A percentile compares a stretch with the other conserved stretches of the same genome.
Evolutionary conservation across 805 yeast genomes (phyloP).

Genomic region (Yarrowia sp.): DNA sequence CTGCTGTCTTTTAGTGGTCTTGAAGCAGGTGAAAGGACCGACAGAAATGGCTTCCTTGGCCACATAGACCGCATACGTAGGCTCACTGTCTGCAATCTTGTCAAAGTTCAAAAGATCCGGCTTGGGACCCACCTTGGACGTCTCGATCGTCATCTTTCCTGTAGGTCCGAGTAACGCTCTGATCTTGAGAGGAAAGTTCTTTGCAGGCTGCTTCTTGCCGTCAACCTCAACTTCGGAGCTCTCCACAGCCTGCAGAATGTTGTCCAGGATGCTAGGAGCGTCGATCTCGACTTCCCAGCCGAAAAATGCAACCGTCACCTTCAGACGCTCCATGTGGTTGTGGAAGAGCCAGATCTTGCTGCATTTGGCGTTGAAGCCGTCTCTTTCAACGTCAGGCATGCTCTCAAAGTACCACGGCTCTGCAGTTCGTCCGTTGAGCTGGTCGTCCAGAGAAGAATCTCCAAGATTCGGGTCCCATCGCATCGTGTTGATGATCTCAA

Average conservation of each 20-base stretch:
- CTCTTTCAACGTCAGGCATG: not conserved
- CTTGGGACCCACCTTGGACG: not conserved
- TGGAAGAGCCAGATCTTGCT: slow-evolving; percentile 2
- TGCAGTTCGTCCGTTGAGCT: not conserved
- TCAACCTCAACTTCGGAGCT: not conserved
- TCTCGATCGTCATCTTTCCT: slow-evolving; percentile 1
- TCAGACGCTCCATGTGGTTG: slow-evolving; percentile 20
- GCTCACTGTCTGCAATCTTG: not conserved
- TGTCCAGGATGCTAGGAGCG: not conserved
- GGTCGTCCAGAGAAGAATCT: not conserved
- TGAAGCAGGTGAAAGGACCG: slow-evolving; percentile 19
- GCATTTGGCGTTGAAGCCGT: not conserved
- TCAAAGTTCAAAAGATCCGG: slow-evolving; percentile 10
- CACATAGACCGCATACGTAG: not conserved
- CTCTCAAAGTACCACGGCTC: slow-evolving; percentile 3
- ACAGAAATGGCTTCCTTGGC: not conserved
- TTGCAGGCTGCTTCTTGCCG: not conserved
- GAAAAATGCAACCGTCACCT: not conserved
- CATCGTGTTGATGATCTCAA: slow-evolving; percentile 25
- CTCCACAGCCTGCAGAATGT: not conserved
- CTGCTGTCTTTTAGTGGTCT: slow-evolving; percentile 12
- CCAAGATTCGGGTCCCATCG: slow-evolving; percentile 8
- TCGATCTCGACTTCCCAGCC: slow-evolving; percentile 14
- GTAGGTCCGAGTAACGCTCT: not conserved
- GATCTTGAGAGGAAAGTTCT: not conserved